Conservation (phyloP, 768 basidiomycete species). For the Lactarius indigo region DNA sequence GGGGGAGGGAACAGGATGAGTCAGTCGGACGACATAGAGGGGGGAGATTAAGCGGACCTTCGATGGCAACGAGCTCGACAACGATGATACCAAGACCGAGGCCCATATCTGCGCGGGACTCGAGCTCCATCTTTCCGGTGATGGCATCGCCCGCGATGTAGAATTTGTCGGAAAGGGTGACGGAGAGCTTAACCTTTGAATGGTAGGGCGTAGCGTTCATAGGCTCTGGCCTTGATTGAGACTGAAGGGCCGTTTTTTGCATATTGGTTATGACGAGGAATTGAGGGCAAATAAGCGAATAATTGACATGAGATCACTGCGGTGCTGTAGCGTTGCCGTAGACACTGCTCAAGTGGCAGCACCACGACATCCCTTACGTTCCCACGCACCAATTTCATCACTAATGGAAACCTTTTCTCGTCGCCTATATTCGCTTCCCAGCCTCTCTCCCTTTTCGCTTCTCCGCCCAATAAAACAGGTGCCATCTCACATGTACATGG, state of each 20-base stretch:
- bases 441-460: too few relatives aligned
- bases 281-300: background rate
- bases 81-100: slow-evolving; percentile 73
- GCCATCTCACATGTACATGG: too few relatives aligned
- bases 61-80: slow-evolving; percentile 71
- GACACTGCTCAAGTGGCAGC: background rate
- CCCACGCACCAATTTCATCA: background rate
- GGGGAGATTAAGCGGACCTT: slow-evolving; percentile 43
- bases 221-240: slow-evolving; percentile 46
- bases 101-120: slow-evolving; percentile 68
- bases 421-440: background rate
- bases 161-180: slow-evolving; percentile 53
- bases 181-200: slow-evolving; percentile 69
- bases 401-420: background rate
- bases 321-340: background rate
- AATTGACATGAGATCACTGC: slow-evolving; percentile 14
- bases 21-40: background rate
- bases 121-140: slow-evolving; percentile 75
- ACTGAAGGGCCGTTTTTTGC: slow-evolving; percentile 30
- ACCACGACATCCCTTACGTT: background rate
- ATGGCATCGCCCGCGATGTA: slow-evolving; percentile 66
- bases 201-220: slow-evolving; percentile 84
- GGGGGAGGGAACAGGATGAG: background rate
- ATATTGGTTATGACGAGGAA: too few relatives aligned
- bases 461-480: too few relatives aligned